Evolutionary conservation across 192 early-diverging fungal species (phyloP).

Genomic region (Borealophlyctis nickersoniae): DNA sequence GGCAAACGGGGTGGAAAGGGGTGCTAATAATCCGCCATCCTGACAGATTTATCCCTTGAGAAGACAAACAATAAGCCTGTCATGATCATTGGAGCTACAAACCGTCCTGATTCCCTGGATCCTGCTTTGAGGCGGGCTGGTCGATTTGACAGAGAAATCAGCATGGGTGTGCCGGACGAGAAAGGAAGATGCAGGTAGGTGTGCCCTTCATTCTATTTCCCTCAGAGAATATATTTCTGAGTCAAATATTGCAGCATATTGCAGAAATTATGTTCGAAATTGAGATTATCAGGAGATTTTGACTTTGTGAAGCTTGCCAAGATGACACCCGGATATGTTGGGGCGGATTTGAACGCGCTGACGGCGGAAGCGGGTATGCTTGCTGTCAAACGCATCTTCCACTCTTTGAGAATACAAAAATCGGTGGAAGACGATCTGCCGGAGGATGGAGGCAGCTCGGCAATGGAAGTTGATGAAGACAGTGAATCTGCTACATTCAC

Average conservation of each 20-base stretch:
- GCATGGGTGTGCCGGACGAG: slow-evolving; percentile 88
- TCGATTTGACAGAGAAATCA: slow-evolving; percentile 84
- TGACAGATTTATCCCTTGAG: slow-evolving; percentile 78
- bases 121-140: slow-evolving; percentile 79
- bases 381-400: slow-evolving; percentile 78
- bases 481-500: neutral
- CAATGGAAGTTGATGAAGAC: neutral
- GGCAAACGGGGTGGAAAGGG: too few species aligned
- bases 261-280: slow-evolving; percentile 69
- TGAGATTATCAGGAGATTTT: slow-evolving; percentile 78
- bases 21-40: slow-evolving; percentile 8
- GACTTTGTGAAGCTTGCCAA: slow-evolving; percentile 80
- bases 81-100: slow-evolving; percentile 88
- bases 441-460: neutral
- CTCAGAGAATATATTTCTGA: neutral
- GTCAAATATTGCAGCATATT: slow-evolving; percentile 52
- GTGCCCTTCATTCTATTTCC: slow-evolving; percentile 21
- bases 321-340: slow-evolving; percentile 95
- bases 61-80: slow-evolving; percentile 84
- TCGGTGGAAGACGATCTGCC: slow-evolving; percentile 28
- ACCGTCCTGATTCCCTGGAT: slow-evolving; percentile 83
- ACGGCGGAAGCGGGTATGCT: slow-evolving; percentile 86
- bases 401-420: slow-evolving; percentile 13
- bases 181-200: slow-evolving; percentile 72
- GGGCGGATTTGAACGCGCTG: slow-evolving; percentile 92